A percentile compares a stretch with the other conserved stretches of the same genome.
Evolutionary conservation across 1,284 basidiomycete genomes (phyloP).

Genomic region (Apiotrichum domesticum): DNA sequence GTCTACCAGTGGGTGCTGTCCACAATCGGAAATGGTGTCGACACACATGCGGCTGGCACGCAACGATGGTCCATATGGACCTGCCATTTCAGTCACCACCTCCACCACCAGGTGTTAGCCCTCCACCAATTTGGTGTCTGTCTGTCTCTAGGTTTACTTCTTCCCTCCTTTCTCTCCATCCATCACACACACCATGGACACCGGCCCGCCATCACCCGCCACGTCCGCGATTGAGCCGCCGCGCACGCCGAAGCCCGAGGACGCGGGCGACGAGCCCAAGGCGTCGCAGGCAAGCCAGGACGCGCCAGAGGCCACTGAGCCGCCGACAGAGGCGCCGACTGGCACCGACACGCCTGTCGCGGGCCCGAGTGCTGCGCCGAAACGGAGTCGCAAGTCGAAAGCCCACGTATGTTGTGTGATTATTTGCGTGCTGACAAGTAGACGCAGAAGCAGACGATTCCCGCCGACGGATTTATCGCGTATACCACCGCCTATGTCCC

Average conservation of each 20-base stretch:
- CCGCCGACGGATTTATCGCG: slow-evolving; percentile 12
- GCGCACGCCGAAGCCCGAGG: neutral
- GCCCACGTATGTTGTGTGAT: neutral
- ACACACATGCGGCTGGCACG: no score
- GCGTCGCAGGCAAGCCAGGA: neutral
- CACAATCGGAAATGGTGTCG: no score
- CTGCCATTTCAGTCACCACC: no score
- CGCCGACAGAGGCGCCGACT: neutral
- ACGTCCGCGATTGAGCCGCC: neutral
- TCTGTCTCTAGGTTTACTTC: neutral
- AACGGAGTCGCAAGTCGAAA: slow-evolving; percentile 10
- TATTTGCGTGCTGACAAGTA: neutral
- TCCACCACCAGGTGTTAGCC: no score
- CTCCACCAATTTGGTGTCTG: no score
- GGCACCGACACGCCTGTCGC: slow-evolving; percentile 9
- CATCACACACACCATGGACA: neutral
- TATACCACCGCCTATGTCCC: slow-evolving; percentile 40
- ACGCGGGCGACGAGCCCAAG: neutral
- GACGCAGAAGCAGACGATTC: slow-evolving; percentile 18
- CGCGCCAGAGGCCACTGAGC: neutral
- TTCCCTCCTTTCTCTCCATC: neutral
- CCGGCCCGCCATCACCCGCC: neutral
- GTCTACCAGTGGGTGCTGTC: no score
- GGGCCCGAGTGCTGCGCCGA: slow-evolving; percentile 8
- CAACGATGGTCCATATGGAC: no score